phyloP scores from a whole-genome alignment of 2,329 filamentous ascomycete genomes.

The Calcarisporium arbuscula region DNA sequence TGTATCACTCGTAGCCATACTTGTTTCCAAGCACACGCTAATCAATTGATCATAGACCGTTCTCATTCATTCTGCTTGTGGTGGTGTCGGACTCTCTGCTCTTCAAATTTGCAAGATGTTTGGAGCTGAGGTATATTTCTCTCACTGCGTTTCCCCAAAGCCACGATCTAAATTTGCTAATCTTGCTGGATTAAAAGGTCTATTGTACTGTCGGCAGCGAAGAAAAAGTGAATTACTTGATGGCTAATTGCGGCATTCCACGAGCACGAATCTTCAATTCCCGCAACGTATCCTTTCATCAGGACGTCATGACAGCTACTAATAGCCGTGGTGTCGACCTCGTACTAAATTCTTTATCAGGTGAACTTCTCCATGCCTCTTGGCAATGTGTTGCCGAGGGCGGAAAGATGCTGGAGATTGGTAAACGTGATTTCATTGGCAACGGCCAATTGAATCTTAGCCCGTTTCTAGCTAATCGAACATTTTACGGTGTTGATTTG shows the following conservation, averaged over 20 bases:
- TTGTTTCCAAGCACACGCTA: neutral
- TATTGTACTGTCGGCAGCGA: constrained; percentile 25
- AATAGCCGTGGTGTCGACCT: constrained; percentile 20
- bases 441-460: constrained; percentile 35
- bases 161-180: neutral
- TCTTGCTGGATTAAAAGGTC: constrained; percentile 17
- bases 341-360: constrained; percentile 29
- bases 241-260: constrained; percentile 19
- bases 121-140: neutral
- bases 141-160: neutral
- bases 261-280: constrained; percentile 23
- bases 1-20: constrained; percentile 5
- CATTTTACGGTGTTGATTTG: constrained; percentile 15
- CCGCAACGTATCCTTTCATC: constrained; percentile 20
- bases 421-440: constrained; percentile 30
- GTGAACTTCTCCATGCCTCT: constrained; percentile 28
- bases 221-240: constrained; percentile 23
- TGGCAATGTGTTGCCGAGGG: constrained; percentile 34
- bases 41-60: constrained; percentile 12
- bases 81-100: constrained; percentile 20
- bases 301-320: constrained; percentile 16
- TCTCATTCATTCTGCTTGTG: constrained; percentile 21
- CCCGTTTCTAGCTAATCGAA: constrained; percentile 27
- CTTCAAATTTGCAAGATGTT: constrained; percentile 1
- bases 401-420: constrained; percentile 35